phyloP scores from a whole-genome alignment of 495 filamentous ascomycete genomes.

The Penicillium daleae region DNA sequence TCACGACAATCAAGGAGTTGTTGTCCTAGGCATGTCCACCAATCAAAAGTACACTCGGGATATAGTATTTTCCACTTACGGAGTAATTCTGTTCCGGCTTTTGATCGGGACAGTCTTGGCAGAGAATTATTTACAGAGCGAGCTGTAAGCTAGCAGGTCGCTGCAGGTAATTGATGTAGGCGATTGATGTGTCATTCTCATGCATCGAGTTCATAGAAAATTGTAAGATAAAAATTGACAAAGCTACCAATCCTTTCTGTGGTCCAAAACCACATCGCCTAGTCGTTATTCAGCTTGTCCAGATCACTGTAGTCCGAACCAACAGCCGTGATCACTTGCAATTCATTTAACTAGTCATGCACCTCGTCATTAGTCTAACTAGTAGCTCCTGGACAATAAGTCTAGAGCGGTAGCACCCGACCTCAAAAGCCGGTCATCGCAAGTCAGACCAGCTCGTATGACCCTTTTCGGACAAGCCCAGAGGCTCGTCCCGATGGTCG shows the following conservation, averaged over 20 bases:
- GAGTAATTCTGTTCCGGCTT: constrained; percentile 27
- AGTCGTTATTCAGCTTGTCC: no score
- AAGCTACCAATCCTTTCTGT: background rate
- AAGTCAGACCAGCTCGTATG: background rate
- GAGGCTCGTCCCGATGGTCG: background rate
- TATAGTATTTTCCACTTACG: constrained; percentile 26
- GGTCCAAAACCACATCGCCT: no score
- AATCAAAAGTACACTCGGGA: constrained; percentile 16
- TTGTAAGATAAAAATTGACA: background rate
- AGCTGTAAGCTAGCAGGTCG: background rate
- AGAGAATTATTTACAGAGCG: no score
- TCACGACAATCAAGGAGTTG: background rate
- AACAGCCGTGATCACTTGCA: no score
- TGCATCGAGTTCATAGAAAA: background rate
- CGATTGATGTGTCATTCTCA: background rate
- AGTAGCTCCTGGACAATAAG: background rate
- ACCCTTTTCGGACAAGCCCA: background rate
- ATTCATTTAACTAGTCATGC: background rate
- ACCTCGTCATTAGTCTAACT: background rate
- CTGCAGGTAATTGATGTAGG: background rate
- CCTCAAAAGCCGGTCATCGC: constrained; percentile 11
- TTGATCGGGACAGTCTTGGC: no score
- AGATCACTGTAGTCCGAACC: no score
- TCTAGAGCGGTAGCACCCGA: background rate
- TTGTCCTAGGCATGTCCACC: background rate